phyloP scores from a whole-genome alignment of 768 basidiomycete genomes.

The Hygrophoropsis aurantiaca region DNA sequence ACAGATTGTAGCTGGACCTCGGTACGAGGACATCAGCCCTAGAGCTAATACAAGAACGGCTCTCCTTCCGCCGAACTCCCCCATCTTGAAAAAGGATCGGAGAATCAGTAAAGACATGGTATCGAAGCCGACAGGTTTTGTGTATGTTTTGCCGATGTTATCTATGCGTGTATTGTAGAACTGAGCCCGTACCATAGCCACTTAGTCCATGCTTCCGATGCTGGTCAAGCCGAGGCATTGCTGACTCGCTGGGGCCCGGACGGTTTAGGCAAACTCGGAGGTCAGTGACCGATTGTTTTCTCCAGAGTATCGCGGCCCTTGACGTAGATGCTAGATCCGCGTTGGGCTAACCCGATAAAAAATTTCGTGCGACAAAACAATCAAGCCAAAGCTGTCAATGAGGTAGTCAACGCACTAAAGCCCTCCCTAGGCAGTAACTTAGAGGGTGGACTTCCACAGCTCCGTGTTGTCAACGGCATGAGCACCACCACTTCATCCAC shows the following conservation, averaged over 20 bases:
- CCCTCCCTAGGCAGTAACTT: slow-evolving; percentile 46
- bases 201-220: slow-evolving; percentile 88
- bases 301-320: slow-evolving; percentile 16
- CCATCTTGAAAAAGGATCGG: slow-evolving; percentile 51
- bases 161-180: too few species aligned
- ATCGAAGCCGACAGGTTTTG: slow-evolving; percentile 76
- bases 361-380: slow-evolving; percentile 64
- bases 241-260: slow-evolving; percentile 88
- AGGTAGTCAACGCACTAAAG: slow-evolving; percentile 71
- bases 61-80: slow-evolving; percentile 23
- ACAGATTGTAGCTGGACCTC: slow-evolving; percentile 58
- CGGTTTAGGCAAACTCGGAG: slow-evolving; percentile 84
- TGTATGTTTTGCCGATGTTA: slow-evolving; percentile 53
- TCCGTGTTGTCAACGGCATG: slow-evolving; percentile 79
- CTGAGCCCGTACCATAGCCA: too few species aligned
- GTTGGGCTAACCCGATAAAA: slow-evolving; percentile 89
- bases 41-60: slow-evolving; percentile 9
- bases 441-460: slow-evolving; percentile 47
- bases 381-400: slow-evolving; percentile 72
- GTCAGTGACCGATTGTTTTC: slow-evolving; percentile 41
- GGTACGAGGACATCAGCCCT: slow-evolving; percentile 58
- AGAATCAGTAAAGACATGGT: slow-evolving; percentile 89
- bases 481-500: slow-evolving; percentile 69
- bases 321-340: slow-evolving; percentile 60
- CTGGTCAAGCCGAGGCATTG: slow-evolving; percentile 83